Evolutionary conservation across 163 green algal genomes (phyloP).

Genomic region (Scenedesmus sp.): DNA sequence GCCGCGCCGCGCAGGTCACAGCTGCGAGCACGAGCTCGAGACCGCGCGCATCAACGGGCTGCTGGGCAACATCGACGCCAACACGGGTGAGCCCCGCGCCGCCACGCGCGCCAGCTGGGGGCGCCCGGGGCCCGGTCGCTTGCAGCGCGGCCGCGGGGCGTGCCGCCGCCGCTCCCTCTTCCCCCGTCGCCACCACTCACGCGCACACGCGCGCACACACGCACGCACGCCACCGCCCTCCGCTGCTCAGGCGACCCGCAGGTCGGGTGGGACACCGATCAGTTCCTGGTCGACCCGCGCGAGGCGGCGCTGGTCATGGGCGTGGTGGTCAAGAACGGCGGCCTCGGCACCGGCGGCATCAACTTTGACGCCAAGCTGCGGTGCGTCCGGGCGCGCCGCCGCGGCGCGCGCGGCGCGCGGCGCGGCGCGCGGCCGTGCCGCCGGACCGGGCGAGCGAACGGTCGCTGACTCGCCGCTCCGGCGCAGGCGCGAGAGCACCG

Average conservation of each 20-base stretch:
- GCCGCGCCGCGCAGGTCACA: slow-evolving; percentile 64
- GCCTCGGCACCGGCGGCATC: slow-evolving; percentile 67
- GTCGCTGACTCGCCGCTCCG: too few species aligned
- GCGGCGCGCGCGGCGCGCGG: too few species aligned
- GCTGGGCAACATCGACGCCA: slow-evolving; percentile 80
- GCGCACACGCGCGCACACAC: neutral
- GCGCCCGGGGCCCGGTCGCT: too few species aligned
- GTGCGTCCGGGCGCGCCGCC: neutral
- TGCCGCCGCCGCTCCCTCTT: too few species aligned
- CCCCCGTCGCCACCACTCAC: neutral
- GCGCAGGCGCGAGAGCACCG: slow-evolving; percentile 64
- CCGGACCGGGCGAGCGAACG: too few species aligned
- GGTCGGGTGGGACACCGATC: slow-evolving; percentile 80
- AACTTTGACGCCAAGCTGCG: slow-evolving; percentile 89
- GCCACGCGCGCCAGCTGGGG: too few species aligned
- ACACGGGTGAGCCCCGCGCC: slow-evolving; percentile 66
- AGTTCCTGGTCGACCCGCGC: slow-evolving; percentile 74
- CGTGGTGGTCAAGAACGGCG: slow-evolving; percentile 63
- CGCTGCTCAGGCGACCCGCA: slow-evolving; percentile 12
- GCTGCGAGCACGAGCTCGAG: slow-evolving; percentile 74
- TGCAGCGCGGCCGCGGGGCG: neutral
- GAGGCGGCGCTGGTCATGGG: slow-evolving; percentile 65
- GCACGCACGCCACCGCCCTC: too few species aligned
- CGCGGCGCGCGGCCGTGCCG: too few species aligned
- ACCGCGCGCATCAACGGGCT: slow-evolving; percentile 58